phyloP scores from a whole-genome alignment of 768 basidiomycete species.

The Clathrus columnatus region DNA sequence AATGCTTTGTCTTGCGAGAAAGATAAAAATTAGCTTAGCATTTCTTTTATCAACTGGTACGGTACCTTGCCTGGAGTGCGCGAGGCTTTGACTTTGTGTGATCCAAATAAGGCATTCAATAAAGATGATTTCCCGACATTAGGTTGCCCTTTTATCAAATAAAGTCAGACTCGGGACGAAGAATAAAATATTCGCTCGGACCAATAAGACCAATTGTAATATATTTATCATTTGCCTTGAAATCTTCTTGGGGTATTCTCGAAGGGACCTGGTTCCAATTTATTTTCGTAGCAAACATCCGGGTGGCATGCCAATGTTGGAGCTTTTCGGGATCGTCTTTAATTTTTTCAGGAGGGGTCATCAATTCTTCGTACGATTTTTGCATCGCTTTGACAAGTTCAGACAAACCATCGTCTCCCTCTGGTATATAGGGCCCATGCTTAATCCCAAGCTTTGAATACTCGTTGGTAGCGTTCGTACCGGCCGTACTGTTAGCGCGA shows the following conservation, averaged over 20 bases:
- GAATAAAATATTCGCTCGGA: slow-evolving; percentile 16
- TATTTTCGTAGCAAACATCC: slow-evolving; percentile 47
- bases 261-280: slow-evolving; percentile 31
- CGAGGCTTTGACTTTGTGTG: slow-evolving; percentile 68
- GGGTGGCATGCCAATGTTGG: slow-evolving; percentile 57
- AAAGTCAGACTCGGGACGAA: neutral
- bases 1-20: slow-evolving; percentile 72
- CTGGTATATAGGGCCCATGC: slow-evolving; percentile 22
- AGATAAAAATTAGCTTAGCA: neutral
- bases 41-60: neutral
- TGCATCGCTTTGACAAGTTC: slow-evolving; percentile 58
- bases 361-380: slow-evolving; percentile 55
- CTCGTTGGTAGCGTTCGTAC: neutral
- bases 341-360: slow-evolving; percentile 58
- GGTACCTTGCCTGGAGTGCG: slow-evolving; percentile 78
- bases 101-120: slow-evolving; percentile 84
- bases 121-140: slow-evolving; percentile 94
- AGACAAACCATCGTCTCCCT: slow-evolving; percentile 51
- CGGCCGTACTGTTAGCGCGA: slow-evolving; percentile 58
- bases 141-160: slow-evolving; percentile 58
- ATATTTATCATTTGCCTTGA: slow-evolving; percentile 30
- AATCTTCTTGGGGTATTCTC: slow-evolving; percentile 31
- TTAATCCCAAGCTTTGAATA: slow-evolving; percentile 21
- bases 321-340: slow-evolving; percentile 37
- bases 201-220: slow-evolving; percentile 82